These are phyloP conservation scores for Alternaria gansuensis DNA, from an alignment of 2,329 filamentous ascomycete species.

Conservation along the genomic window DNA sequence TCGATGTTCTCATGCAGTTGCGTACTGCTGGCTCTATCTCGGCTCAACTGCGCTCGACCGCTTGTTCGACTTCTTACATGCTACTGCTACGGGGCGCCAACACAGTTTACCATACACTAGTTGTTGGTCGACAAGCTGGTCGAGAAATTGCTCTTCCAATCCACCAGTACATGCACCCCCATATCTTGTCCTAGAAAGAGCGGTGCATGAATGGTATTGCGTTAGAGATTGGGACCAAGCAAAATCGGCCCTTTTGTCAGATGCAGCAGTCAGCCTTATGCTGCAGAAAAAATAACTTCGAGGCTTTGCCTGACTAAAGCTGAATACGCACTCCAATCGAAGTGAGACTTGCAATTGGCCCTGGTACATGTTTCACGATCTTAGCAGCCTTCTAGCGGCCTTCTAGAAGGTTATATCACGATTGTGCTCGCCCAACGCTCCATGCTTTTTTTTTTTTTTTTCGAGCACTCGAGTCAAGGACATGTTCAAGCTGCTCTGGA, in stretches of 20 bases:
- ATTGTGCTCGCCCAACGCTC: slow-evolving; percentile 39
- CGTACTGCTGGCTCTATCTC: slow-evolving; percentile 9
- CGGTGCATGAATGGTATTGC: slow-evolving; percentile 17
- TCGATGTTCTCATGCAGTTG: slow-evolving; percentile 1
- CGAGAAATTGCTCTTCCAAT: slow-evolving; percentile 14
- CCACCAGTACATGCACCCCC: slow-evolving; percentile 7
- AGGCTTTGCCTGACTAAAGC: slow-evolving; percentile 25
- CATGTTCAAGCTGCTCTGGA: slow-evolving; percentile 19
- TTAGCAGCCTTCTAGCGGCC: slow-evolving; percentile 43
- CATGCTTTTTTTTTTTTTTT: slow-evolving; percentile 25
- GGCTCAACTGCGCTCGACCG: slow-evolving; percentile 4
- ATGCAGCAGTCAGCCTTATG: slow-evolving; percentile 16
- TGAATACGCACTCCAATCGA: slow-evolving; percentile 23
- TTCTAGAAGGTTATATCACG: slow-evolving; percentile 37
- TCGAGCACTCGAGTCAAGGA: slow-evolving; percentile 25
- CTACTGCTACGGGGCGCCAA: not conserved
- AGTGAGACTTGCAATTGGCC: slow-evolving; percentile 24
- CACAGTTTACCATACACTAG: not conserved
- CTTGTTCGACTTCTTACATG: not conserved
- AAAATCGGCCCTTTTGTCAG: slow-evolving; percentile 16
- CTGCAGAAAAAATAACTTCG: slow-evolving; percentile 13
- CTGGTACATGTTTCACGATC: slow-evolving; percentile 39
- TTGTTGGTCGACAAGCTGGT: slow-evolving; percentile 6
- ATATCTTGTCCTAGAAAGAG: slow-evolving; percentile 14
- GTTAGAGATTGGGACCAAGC: slow-evolving; percentile 17